phyloP scores from a whole-genome alignment of 805 yeast species.

The Hanseniaspora lindneri region DNA sequence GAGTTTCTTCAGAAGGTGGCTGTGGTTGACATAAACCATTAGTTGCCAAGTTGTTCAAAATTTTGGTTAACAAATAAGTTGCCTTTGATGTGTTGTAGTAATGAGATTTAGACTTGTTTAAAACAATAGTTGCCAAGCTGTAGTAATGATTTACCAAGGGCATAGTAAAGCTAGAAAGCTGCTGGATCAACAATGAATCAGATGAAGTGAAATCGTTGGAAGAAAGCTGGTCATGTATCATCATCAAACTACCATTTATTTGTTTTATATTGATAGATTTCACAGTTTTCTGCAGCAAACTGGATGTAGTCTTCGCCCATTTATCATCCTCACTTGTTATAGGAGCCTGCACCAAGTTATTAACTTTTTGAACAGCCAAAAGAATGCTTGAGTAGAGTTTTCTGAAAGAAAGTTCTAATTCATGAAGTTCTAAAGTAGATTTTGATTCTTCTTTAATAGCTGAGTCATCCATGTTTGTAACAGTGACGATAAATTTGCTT shows the following conservation, averaged over 20 bases:
- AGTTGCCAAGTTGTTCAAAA: slow-evolving; percentile 50
- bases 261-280: slow-evolving; percentile 34
- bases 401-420: slow-evolving; percentile 39
- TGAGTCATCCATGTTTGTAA: slow-evolving; percentile 30
- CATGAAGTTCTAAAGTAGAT: slow-evolving; percentile 20
- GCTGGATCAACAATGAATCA: slow-evolving; percentile 33
- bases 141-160: slow-evolving; percentile 56
- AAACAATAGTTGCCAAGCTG: slow-evolving; percentile 36
- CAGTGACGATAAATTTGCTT: slow-evolving; percentile 24
- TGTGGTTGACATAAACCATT: slow-evolving; percentile 91
- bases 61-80: slow-evolving; percentile 43
- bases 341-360: not conserved
- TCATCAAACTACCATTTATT: slow-evolving; percentile 30
- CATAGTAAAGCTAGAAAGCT: slow-evolving; percentile 42
- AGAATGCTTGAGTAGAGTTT: slow-evolving; percentile 47
- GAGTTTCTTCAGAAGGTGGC: slow-evolving; percentile 39
- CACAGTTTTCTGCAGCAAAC: slow-evolving; percentile 32
- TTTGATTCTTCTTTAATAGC: not conserved
- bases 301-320: slow-evolving; percentile 53
- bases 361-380: slow-evolving; percentile 47
- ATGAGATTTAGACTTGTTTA: slow-evolving; percentile 35
- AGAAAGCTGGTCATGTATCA: slow-evolving; percentile 30
- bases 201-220: slow-evolving; percentile 30
- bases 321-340: slow-evolving; percentile 19
- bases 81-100: slow-evolving; percentile 50